These are phyloP conservation scores for Asterella californica DNA, from an alignment of 225 moss, liverwort and hornwort genomes.

Conservation along the genomic window DNA sequence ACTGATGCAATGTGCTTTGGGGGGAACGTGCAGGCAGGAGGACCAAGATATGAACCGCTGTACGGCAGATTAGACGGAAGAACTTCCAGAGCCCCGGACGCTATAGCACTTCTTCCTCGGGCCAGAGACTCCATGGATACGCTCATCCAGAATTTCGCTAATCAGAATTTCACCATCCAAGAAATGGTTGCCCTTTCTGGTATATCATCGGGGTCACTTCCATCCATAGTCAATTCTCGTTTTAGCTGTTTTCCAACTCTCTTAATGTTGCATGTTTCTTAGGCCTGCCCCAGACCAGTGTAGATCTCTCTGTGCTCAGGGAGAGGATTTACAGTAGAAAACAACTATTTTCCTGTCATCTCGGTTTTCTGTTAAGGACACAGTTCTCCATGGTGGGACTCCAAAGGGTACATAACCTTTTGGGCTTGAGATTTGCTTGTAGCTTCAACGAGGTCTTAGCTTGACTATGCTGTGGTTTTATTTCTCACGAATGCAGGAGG, in stretches of 20 bases:
- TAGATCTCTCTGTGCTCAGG: no score
- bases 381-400: no score
- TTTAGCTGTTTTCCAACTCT: neutral
- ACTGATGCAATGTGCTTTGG: neutral
- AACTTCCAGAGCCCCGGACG: slow-evolving; percentile 11
- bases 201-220: neutral
- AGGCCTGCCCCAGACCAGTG: neutral
- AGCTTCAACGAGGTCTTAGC: no score
- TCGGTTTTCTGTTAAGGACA: no score
- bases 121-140: neutral
- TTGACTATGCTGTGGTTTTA: no score
- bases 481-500: slow-evolving; percentile 12
- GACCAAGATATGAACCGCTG: slow-evolving; percentile 5
- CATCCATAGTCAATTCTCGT: no score
- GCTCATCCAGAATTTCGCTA: slow-evolving; percentile 16
- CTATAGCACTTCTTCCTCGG: slow-evolving; percentile 6
- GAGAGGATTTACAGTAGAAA: no score
- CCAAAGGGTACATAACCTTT: no score
- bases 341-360: no score
- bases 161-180: slow-evolving; percentile 11
- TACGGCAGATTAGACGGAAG: slow-evolving; percentile 16
- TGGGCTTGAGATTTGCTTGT: neutral
- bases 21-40: slow-evolving; percentile 12
- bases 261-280: neutral
- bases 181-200: slow-evolving; percentile 24